These are phyloP conservation scores for Gossypium sturtianum DNA, from an alignment of 345 rosid genomes.

Conservation along the genomic window DNA sequence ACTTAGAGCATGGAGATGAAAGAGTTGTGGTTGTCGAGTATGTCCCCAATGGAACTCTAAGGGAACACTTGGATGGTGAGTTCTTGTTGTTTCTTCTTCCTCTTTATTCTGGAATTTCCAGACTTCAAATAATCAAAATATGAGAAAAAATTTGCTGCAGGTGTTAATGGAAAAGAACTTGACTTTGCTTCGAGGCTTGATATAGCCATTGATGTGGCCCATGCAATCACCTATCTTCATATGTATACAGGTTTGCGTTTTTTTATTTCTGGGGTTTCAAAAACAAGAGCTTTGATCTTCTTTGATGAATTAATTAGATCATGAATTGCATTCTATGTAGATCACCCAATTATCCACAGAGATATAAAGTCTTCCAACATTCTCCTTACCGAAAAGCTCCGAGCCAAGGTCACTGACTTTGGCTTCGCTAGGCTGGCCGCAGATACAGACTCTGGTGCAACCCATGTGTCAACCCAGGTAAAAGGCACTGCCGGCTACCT, in stretches of 20 bases:
- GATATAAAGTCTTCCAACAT: constrained; percentile 94
- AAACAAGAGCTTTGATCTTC: neutral
- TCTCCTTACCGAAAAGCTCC: constrained; percentile 74
- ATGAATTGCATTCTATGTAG: constrained; percentile 33
- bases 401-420: constrained; percentile 91
- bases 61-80: constrained; percentile 93
- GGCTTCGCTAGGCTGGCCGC: constrained; percentile 90
- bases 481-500: constrained; percentile 97
- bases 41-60: constrained; percentile 83
- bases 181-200: constrained; percentile 66
- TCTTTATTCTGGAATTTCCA: constrained; percentile 1
- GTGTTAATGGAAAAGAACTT: constrained; percentile 49
- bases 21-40: constrained; percentile 72
- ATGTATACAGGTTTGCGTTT: constrained; percentile 70
- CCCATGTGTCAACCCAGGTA: constrained; percentile 94
- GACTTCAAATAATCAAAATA: neutral
- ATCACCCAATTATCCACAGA: constrained; percentile 93
- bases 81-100: neutral
- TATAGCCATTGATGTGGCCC: constrained; percentile 81
- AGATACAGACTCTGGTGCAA: constrained; percentile 67
- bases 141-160: constrained; percentile 34
- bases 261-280: constrained; percentile 6
- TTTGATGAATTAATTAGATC: constrained; percentile 5
- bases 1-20: constrained; percentile 58
- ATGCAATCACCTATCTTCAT: constrained; percentile 93